Evolutionary conservation across 1,139 yeast genomes (phyloP), one percentile per base, ranked within the genome.

Genomic region (Diutina ranongensis): DNA sequence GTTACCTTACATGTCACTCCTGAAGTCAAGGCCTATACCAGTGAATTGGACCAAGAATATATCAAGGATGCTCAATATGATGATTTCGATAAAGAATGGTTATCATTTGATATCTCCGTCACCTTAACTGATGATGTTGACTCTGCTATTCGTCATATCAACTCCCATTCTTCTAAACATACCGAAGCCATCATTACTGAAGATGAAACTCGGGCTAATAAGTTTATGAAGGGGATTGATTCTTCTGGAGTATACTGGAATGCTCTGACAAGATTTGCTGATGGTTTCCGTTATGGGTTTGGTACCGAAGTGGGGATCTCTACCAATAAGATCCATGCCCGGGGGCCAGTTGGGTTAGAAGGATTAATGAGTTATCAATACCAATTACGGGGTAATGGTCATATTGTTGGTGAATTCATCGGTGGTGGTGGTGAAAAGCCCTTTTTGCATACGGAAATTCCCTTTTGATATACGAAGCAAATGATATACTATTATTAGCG

Each of bases 221-320:
- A 63, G 49, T 94, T 92, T 65, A 64, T 89, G 56, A 80, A 81
- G 61, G 94, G 89, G 27, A 76, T 94, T 40, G 98, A 94, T 61
- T 85, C 97, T 4, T 85, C 97, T 2, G 97, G 97, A 48, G 95
- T 92, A n/a, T 94, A 87, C 67, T 89, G 97, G 97, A 94, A 94
- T 59, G 89, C 95, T 46, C 84, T 95, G 9, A 87, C 97, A 2
- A 74, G 99, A 58, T 94, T 94, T 65, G 97, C 98, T 9, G 99
- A 94, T 64, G 99, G 99, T 2, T 92, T 87, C 71, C 77, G 98
- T 60, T 94, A 88, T 59, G 99, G 99, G 0, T 92, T 94, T 60
- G 99, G 99, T 46, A 83, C 98, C 8, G 99, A 94, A 63, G 98
- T 94, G 27, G 99, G 99, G 36, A 89, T 94, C 50, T 83, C 95